Conservation (phyloP, 2,329 filamentous ascomycete species). For the Ceratocystis huliohia region DNA sequence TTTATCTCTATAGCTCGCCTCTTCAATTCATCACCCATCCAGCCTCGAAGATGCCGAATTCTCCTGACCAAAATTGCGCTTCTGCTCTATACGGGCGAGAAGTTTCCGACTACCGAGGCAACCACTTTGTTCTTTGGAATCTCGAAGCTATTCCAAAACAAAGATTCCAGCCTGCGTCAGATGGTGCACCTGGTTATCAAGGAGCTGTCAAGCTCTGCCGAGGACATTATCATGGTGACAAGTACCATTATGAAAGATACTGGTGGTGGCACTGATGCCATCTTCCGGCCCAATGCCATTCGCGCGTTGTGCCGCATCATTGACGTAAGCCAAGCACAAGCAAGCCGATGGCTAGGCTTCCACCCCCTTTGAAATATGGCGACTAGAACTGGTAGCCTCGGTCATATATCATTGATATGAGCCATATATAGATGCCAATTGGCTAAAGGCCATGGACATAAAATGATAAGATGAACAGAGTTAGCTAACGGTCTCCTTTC, state of each 20-base stretch:
- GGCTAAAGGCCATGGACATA: too few relatives aligned
- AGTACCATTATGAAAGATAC: conserved; percentile 99
- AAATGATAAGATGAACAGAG: too few relatives aligned
- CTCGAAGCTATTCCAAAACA: conserved; percentile 98
- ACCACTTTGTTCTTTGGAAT: conserved; percentile 98
- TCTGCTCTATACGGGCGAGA: conserved; percentile 91
- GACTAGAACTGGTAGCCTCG: not conserved
- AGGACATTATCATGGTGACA: conserved; percentile 99
- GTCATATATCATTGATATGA: too few relatives aligned
- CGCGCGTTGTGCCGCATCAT: conserved; percentile 92
- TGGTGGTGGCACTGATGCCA: conserved; percentile 81
- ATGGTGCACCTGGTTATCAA: conserved; percentile 99
- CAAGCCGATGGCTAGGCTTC: not conserved
- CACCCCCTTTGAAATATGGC: too few relatives aligned
- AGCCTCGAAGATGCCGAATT: conserved; percentile 92
- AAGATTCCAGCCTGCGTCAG: conserved; percentile 92
- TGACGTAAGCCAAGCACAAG: conserved; percentile 48
- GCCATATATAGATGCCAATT: too few relatives aligned
- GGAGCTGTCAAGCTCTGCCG: conserved; percentile 85
- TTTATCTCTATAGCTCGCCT: conserved; percentile 57
- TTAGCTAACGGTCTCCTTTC: too few relatives aligned
- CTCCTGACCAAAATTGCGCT: conserved; percentile 95
- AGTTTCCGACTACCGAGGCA: conserved; percentile 92
- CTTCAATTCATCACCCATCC: conserved; percentile 95
- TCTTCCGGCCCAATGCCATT: conserved; percentile 93